Base-by-base conservation (phyloP, 2,329 filamentous ascomycete genomes). In the Alternaria brassicae region DNA sequence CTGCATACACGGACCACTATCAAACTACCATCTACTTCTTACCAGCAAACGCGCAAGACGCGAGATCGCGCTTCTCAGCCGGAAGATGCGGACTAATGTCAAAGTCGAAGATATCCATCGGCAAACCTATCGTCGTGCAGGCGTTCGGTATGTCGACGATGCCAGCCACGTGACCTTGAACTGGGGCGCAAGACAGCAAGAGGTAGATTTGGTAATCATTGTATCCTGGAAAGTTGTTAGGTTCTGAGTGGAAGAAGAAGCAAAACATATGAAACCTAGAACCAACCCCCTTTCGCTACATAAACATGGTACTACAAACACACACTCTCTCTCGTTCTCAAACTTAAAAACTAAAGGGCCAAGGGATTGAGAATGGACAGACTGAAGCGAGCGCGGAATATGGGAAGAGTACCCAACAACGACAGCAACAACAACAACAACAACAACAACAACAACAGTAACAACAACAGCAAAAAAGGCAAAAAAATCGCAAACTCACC, bases 81-180 rank as follows among this genome's bases (percentile, higher is more conserved):
- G 84, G 82, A 5, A 82, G 82, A 56, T 84, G 83, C 0, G 92
- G 91, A 45, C 88, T 86, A 67, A 97, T 94, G 74, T 97, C 93
- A 78, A 97, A 96, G 72, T 95, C 91, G 71, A 97, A 97, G 53
- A 97, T 96, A 79, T 97, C 93, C 83, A 96, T 92, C 1, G 93
- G 93, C 53, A 97, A 75, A 0, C 92, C 93, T 59, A 97, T 81
- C 0, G 93, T 97, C 4, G 93, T 96, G 73, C 93, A 97, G 0
- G 91, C 91, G 74, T 97, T 96, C 0, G 93, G 93, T 48, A 96
- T 81, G 77, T 96, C 92, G 8, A 96, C 93, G 56, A 97, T 90
- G 0, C 93, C 93, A 1, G 92, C 93, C 51, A 97, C 86, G 72
- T 96, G 91, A 0, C 93, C 93, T 76, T 96, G 91, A 5, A 97